A percentile compares a stretch with the other conserved stretches of the same genome.
Evolutionary conservation across 768 basidiomycete species (phyloP).

Genomic region (Psilocybe subaeruginosa): DNA sequence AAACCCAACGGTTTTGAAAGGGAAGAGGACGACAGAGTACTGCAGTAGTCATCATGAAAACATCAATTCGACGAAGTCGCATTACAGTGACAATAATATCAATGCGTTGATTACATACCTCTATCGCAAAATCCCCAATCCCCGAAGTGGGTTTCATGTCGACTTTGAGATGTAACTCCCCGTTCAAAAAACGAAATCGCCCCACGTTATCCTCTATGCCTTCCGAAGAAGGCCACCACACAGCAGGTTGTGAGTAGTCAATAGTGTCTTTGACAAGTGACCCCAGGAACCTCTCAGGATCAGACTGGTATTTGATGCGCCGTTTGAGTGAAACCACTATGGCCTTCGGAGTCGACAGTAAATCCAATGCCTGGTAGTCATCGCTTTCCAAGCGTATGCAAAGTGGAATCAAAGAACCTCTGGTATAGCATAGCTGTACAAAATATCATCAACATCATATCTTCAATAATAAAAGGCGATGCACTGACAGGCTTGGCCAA

Average conservation of each 20-base stretch:
- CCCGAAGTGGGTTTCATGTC: slow-evolving; percentile 39
- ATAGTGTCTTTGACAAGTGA: slow-evolving; percentile 14
- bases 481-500: slow-evolving; percentile 43
- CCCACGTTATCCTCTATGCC: slow-evolving; percentile 27
- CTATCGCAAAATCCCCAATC: slow-evolving; percentile 40
- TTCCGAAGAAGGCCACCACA: slow-evolving; percentile 23
- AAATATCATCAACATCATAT: slow-evolving; percentile 2
- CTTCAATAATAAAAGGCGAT: background rate
- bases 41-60: slow-evolving; percentile 15
- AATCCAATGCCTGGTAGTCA: slow-evolving; percentile 37
- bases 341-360: slow-evolving; percentile 35
- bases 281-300: slow-evolving; percentile 10
- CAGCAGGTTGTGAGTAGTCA: slow-evolving; percentile 17
- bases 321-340: slow-evolving; percentile 29
- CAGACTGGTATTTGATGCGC: slow-evolving; percentile 17
- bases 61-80: background rate
- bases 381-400: slow-evolving; percentile 32
- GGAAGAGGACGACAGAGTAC: slow-evolving; percentile 41
- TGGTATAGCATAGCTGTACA: slow-evolving; percentile 41
- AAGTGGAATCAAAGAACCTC: slow-evolving; percentile 42
- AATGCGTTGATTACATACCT: slow-evolving; percentile 26
- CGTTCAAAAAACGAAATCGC: slow-evolving; percentile 30
- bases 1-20: slow-evolving; percentile 37
- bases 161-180: slow-evolving; percentile 38
- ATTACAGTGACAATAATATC: background rate